Evolutionary conservation across 331 rosid genomes (phyloP), one percentile per base, ranked within the genome.

Genomic region (Malus hybrid): DNA sequence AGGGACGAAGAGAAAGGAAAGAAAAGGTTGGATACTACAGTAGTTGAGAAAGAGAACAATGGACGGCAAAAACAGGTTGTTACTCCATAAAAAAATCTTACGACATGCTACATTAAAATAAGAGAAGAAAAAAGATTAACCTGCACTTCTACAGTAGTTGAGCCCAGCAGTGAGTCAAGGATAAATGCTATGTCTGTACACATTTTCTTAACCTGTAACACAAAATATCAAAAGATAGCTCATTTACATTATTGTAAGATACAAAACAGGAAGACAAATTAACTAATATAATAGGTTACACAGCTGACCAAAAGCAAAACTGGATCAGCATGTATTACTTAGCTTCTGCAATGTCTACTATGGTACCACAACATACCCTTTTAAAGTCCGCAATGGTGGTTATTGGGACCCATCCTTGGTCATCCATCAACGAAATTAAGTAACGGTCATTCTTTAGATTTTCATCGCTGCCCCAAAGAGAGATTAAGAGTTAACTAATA

Each of bases 351-450:
- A 48, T 44, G 72, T 36, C 67, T 44, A 79, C 70, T 79, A 19
- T 27, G 63, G 57, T 46, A 70, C 52, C 22, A 31, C 66, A 79
- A 73, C 85, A 73, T 83, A 95, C 99, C 96, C 99, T 90, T 83
- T 92, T 95, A 81, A 95, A 95, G 80, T 68, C 93, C 4, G 97
- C 97, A 76, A 95, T 83, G 27, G 52, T 79, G 31, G 88, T 80
- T 79, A 95, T 85, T 55, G 91, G 86, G 76, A 92, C 97, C 97
- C 97, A 90, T 81, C 99, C 99, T 84, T 92, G 92, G 76, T 84
- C 90, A 83, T 95, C 97, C 99, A 95, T 95, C 88, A 92, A 69
- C 77, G 91, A 87, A 73, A 89, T 87, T 71, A 95, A 85, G 83
- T 83, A 92, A 71, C 48, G 87, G 48, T 95, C 99, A 71, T 46